A percentile compares a stretch with the other conserved stretches of the same genome.
Evolutionary conservation across 2,329 filamentous ascomycete species (phyloP).

Genomic region (Aureobasidium pullulans): DNA sequence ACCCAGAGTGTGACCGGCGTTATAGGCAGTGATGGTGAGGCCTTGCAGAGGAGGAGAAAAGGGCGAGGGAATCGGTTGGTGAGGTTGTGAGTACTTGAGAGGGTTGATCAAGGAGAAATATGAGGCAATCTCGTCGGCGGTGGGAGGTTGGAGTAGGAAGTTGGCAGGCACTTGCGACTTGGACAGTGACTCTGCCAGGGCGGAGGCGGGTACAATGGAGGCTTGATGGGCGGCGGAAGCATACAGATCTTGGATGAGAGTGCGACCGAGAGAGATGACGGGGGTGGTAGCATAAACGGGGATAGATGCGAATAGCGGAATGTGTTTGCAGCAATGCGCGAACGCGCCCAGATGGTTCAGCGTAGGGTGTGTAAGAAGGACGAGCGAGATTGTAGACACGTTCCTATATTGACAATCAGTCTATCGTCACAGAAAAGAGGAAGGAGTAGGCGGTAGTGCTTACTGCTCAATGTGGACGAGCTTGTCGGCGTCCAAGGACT

Average conservation of each 20-base stretch:
- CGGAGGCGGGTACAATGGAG: constrained; percentile 67
- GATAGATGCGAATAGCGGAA: constrained; percentile 83
- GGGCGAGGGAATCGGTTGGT: constrained; percentile 78
- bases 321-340: constrained; percentile 94
- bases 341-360: constrained; percentile 86
- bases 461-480: constrained; percentile 87
- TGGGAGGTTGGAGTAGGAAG: constrained; percentile 62
- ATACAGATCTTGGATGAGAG: constrained; percentile 86
- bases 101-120: constrained; percentile 90
- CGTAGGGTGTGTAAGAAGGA: constrained; percentile 92
- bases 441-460: neutral
- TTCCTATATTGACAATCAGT: constrained; percentile 50
- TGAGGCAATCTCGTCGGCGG: constrained; percentile 77
- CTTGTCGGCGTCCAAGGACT: constrained; percentile 74
- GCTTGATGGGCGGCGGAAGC: constrained; percentile 80
- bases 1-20: constrained; percentile 89
- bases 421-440: neutral
- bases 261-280: constrained; percentile 86
- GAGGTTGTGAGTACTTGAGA: constrained; percentile 93
- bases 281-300: constrained; percentile 92
- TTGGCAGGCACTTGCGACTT: constrained; percentile 42
- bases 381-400: constrained; percentile 82
- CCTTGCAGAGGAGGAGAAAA: constrained; percentile 86
- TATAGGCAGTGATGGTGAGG: constrained; percentile 91
- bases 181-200: constrained; percentile 59